Base-by-base conservation (phyloP, 2,329 filamentous ascomycete genomes). In the Talaromyces sp. region DNA sequence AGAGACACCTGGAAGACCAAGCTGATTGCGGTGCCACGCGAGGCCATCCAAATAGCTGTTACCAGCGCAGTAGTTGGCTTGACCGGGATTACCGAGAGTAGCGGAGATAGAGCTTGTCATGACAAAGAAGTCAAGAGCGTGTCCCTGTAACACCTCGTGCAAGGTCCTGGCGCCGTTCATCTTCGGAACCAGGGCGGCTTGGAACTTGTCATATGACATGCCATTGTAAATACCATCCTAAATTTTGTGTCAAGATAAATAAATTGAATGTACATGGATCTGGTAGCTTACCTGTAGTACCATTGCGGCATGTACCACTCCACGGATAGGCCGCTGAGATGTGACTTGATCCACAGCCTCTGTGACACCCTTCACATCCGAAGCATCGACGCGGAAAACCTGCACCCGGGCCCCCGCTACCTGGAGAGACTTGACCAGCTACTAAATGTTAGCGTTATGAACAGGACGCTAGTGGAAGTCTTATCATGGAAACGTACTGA, bases 61-160 rank as follows among this genome's bases (percentile, higher is more conserved):
- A 9, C 65, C 74, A 2, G 74, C 70, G 5, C 69, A 68, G 58
- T 77, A 77, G 53, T 72, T 76, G 13, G 77, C 70, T 58, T 81
- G 69, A 2, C 75, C 75, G 1, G 73, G 62, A 50, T 79, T 78
- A 3, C 79, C 78, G 2, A 78, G 65, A 4, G 80, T 62, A 1
- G 73, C 72, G 51, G 73, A 71, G 2, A 72, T 64, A 2, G 75
- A 77, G 0, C 70, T 73, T 5, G 75, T 63, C 58, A 73, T 66
- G 51, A 76, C 56, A 62, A 78, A 76, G 58, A 76, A 77, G 59
- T 76, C 73, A 6, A 70, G 54, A n/a, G 10, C 13, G 10, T 17
- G 13, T 51, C 5, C 39, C 25, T 11, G 21, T n/a, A 46, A 19
- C 5, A 10, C 37, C 17, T 40, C 31, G 39, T 58, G 56, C 3